Conservation (phyloP, 2,329 filamentous ascomycete genomes). For the Colletotrichum sp. region DNA sequence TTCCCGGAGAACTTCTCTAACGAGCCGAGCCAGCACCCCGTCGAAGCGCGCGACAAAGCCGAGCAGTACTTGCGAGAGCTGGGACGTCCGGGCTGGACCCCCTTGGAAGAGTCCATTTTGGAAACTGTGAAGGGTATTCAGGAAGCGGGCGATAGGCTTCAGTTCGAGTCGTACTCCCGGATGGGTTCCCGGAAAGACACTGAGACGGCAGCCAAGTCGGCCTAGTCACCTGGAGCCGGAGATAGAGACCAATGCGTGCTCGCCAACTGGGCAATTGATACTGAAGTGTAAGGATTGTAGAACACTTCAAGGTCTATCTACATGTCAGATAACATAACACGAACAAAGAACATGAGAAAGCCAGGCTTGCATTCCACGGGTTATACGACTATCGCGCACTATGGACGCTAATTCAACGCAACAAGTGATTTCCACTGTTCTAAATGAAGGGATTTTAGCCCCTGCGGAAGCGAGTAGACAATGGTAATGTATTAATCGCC, state of each 20-base stretch:
- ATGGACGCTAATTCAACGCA: neutral
- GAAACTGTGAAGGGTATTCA: neutral
- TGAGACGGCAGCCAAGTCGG: neutral
- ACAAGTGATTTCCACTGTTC: neutral
- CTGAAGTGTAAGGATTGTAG: too few relatives aligned
- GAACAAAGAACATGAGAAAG: neutral
- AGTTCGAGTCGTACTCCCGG: neutral
- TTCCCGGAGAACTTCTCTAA: constrained; percentile 28
- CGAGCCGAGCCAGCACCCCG: neutral
- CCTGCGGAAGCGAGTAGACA: neutral
- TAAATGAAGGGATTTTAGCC: neutral
- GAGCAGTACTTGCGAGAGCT: neutral
- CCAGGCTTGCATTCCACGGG: neutral
- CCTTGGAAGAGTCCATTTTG: neutral
- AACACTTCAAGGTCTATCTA: neutral
- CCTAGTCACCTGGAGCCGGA: neutral
- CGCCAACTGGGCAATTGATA: too few relatives aligned
- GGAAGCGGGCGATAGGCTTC: neutral
- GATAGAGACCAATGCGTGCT: neutral
- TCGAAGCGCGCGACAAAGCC: neutral
- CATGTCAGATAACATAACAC: neutral
- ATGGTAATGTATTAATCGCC: neutral
- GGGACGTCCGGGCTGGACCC: neutral
- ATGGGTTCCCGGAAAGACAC: neutral
- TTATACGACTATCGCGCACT: neutral